Percentiles rank a stretch among this genome's conserved stretches.
Evolutionary conservation across 192 early-diverging fungal species (phyloP).

Genomic region (Coemansia sp.): DNA sequence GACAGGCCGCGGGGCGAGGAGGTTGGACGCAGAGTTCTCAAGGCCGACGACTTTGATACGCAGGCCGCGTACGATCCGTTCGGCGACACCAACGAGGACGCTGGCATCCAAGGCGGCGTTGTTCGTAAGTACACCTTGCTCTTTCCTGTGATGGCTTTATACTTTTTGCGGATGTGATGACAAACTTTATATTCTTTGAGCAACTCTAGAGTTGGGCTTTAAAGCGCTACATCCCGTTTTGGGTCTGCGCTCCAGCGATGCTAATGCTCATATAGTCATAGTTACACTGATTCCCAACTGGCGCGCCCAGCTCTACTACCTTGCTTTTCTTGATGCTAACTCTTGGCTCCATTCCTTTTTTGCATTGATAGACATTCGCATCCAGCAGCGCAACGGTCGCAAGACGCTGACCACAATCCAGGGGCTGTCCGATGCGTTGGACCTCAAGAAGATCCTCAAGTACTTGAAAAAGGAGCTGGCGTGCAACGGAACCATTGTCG

Average conservation of each 20-base stretch:
- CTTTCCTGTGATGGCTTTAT: neutral
- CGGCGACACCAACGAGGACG: conserved; percentile 51
- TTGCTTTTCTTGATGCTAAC: conserved; percentile 3
- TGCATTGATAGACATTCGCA: conserved; percentile 80
- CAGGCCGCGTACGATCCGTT: conserved; percentile 13
- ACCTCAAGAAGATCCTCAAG: conserved; percentile 89
- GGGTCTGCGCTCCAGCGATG: conserved; percentile 37
- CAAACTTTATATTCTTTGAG: conserved; percentile 5
- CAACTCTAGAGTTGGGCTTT: conserved; percentile 1
- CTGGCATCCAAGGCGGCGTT: neutral
- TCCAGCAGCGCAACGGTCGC: conserved; percentile 94
- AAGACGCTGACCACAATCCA: conserved; percentile 96
- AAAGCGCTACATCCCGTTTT: conserved; percentile 24
- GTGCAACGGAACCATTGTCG: conserved; percentile 91
- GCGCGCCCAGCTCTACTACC: neutral
- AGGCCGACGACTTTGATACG: conserved; percentile 33
- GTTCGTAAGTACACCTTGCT: conserved; percentile 5
- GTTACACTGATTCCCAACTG: conserved; percentile 53
- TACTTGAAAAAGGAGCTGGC: conserved; percentile 94
- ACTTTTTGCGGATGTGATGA: conserved; percentile 5
- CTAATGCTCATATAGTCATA: conserved; percentile 50
- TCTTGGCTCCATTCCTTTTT: neutral
- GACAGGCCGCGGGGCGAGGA: neutral
- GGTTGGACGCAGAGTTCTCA: conserved; percentile 17
- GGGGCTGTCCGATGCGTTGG: conserved; percentile 80